Evolutionary conservation across 495 filamentous ascomycete genomes (phyloP), one percentile per base, ranked within the genome.

Genomic region (Lophium mytilinum): DNA sequence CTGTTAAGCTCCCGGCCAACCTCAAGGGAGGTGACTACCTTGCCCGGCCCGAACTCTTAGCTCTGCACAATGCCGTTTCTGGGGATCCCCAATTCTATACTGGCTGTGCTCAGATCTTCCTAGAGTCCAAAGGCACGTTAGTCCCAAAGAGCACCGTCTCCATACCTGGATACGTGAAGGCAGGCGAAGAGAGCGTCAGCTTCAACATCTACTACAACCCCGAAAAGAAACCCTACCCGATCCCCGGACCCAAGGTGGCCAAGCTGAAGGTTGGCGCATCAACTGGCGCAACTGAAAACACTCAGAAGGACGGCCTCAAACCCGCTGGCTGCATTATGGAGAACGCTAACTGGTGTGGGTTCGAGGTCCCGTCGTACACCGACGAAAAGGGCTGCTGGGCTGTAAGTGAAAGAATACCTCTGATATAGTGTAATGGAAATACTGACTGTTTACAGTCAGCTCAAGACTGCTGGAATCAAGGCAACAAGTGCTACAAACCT

Each of bases 291-390:
- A 11, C 67, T 1, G 53, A 63, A 9, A 47, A 34, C 3, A 64
- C 60, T 12, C 72, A 77, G 49, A 65, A 59, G n/a, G 52, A 73
- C 10, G 78, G 77, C 37, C 64, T 69, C 11, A 72, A 80, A 41
- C 83, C 82, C 0, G 47, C 62, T 0, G 66, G 69, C 45, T 87
- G 80, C 66, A 71, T 86, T 34, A 66, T 85, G 49, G 77, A 79
- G 56, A 87, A 86, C 63, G 84, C 72, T 37, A 87, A 89, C 69
- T 90, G 86, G 86, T 87, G 83, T 66, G 83, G 76, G 35, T 61
- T 75, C 18, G 78, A 86, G 60, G 70, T 87, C 0, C 68, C 79
- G 0, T 55, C 53, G 9, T 89, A 84, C 67, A 70, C 66, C 5
- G 70, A 71, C 37, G 71, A 81, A 58, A 53, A 60, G 11, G 76